Conservation (phyloP, 768 basidiomycete species). For the Inosperma sp. region DNA sequence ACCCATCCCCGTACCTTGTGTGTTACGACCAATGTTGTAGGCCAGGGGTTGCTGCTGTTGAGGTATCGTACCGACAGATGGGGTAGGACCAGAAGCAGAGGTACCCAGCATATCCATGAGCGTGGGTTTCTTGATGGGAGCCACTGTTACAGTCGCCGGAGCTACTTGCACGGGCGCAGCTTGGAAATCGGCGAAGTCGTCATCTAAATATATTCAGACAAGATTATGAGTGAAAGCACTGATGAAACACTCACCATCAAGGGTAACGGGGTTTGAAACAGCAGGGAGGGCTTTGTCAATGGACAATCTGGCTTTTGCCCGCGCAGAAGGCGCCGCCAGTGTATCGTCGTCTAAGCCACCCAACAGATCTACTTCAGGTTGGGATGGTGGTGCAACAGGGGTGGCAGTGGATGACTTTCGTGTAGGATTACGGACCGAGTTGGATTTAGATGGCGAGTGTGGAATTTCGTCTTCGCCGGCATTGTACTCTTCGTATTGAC, state of each 20-base stretch:
- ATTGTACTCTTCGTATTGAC: constrained; percentile 90
- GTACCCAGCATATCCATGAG: constrained; percentile 49
- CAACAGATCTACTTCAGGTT: constrained; percentile 65
- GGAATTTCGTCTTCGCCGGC: constrained; percentile 84
- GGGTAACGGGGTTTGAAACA: constrained; percentile 32
- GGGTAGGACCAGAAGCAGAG: constrained; percentile 26
- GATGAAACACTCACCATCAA: constrained; percentile 38
- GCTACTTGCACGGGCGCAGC: constrained; percentile 52
- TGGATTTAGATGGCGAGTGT: constrained; percentile 26
- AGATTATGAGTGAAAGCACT: neutral
- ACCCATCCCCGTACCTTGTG: constrained; percentile 23
- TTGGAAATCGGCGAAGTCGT: constrained; percentile 86
- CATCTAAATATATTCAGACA: constrained; percentile 42
- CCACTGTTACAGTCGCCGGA: constrained; percentile 22
- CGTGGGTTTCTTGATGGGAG: constrained; percentile 28
- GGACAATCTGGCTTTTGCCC: constrained; percentile 29
- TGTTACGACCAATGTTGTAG: constrained; percentile 12
- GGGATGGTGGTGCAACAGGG: constrained; percentile 38
- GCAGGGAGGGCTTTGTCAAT: constrained; percentile 55
- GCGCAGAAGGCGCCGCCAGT: constrained; percentile 28
- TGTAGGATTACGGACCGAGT: constrained; percentile 35
- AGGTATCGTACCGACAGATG: constrained; percentile 30
- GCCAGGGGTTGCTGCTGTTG: constrained; percentile 26
- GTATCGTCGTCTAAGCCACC: constrained; percentile 74
- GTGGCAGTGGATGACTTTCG: constrained; percentile 37